Base-by-base conservation (phyloP, 352 stramenopile species). In the Plasmopara muralis region DNA sequence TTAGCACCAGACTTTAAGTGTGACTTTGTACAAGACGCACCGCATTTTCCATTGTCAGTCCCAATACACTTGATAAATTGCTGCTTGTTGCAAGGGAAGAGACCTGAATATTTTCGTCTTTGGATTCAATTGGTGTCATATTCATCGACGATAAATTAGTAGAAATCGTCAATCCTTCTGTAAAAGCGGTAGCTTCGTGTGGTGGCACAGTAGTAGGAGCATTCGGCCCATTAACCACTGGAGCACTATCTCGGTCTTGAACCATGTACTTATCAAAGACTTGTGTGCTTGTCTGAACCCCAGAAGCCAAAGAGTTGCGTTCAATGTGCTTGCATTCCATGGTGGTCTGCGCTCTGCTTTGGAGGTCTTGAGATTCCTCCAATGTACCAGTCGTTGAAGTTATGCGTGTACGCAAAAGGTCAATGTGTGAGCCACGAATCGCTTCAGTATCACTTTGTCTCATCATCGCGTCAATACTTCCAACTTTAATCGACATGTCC, bases 11-110 rank as follows among this genome's bases (percentile, higher is more conserved):
- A 49, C 37, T 40, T 31, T 5, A 35, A n/a, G 31, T 13, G 10
- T 9, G 31, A 8, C 1, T 8, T 20, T 13, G 37, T 10, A 25
- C 20, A 25, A 25, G 49, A 63, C 55, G 16, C 44, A 72, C 63
- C 63, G 35, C 47, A 38, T 13, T 44, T 48, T 60, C 10, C 16
- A 43, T 64, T 25, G 45, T 45, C 20, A 53, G 47, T 43, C 62
- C 53, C 1, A 46, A 60, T 18, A 57, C 50, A 56, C 42, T 70
- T 25, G 49, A 68, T 10, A 51, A 57, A 37, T 54, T 64, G 35
- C 50, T 68, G 44, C 38, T 62, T 43, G 53, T 54, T 42, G 59
- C 59, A 13, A 66, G 46, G 18, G 62, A 66, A 13, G 56, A 62
- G 6, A 71, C 62, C 55, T 66, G 50, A 45, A 64, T 38, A 38